Evolutionary conservation across 2,329 filamentous ascomycete genomes (phyloP).

Genomic region (Periconia sp.): DNA sequence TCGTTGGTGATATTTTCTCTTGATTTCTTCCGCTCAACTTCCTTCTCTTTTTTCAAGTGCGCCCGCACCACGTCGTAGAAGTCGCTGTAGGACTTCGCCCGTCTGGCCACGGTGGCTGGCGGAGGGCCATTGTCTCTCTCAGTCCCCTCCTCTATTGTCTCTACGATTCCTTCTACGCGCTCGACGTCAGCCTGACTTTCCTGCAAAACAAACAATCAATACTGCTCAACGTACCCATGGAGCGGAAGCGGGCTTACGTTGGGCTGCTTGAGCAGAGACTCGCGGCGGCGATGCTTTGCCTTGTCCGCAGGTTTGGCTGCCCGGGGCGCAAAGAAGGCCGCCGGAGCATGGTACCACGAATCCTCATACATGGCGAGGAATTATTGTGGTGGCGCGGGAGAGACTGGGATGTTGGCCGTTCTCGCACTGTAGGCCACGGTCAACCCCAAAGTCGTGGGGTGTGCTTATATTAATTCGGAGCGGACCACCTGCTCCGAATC

Average conservation of each 20-base stretch:
- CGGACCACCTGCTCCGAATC: conserved; percentile 11
- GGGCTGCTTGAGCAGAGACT: conserved; percentile 68
- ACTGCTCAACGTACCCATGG: conserved; percentile 42
- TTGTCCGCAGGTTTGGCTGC: conserved; percentile 58
- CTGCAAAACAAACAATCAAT: conserved; percentile 56
- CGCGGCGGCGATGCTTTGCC: conserved; percentile 66
- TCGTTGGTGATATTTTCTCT: conserved; percentile 60
- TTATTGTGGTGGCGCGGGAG: background rate
- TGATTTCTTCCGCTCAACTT: conserved; percentile 43
- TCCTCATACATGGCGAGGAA: conserved; percentile 74
- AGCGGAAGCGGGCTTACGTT: conserved; percentile 51
- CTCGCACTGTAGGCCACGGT: background rate
- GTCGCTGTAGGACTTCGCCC: conserved; percentile 80
- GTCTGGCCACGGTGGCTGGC: conserved; percentile 66
- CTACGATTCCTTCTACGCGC: conserved; percentile 62
- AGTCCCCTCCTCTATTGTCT: conserved; percentile 62
- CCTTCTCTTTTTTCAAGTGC: conserved; percentile 61
- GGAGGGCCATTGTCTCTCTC: conserved; percentile 66
- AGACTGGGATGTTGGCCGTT: background rate
- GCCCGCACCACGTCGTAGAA: conserved; percentile 70
- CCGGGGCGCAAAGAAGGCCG: conserved; percentile 71
- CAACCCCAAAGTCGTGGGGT: conserved; percentile 12
- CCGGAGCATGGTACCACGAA: conserved; percentile 85
- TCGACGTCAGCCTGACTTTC: conserved; percentile 61
- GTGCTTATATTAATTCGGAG: conserved; percentile 1